Percentiles rank a stretch among this genome's conserved stretches.
phyloP scores from a whole-genome alignment of 192 early-diverging fungal species.

The Coemansia sp. region DNA sequence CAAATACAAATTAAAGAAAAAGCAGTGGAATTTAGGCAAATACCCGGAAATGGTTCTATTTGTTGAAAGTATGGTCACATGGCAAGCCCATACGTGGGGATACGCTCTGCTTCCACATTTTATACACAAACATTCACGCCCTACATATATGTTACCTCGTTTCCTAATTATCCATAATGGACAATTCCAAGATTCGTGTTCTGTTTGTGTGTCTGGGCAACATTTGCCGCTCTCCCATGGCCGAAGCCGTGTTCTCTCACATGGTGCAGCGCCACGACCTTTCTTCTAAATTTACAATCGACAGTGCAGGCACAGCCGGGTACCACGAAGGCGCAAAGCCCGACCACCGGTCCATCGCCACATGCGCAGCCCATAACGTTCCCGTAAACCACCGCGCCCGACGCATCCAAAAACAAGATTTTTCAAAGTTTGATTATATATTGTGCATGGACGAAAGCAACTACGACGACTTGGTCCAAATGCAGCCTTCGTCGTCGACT shows the following conservation, averaged over 20 bases:
- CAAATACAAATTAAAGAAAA: not conserved
- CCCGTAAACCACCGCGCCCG: conserved; percentile 73
- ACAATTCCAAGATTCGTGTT: conserved; percentile 27
- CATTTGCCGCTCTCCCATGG: conserved; percentile 91
- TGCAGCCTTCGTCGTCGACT: conserved; percentile 41
- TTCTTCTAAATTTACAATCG: conserved; percentile 62
- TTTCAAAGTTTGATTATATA: conserved; percentile 74
- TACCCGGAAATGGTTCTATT: no score
- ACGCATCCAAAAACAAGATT: conserved; percentile 64
- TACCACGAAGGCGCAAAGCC: conserved; percentile 75
- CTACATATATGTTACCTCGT: not conserved
- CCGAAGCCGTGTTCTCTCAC: conserved; percentile 86
- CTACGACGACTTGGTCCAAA: conserved; percentile 56
- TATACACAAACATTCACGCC: not conserved
- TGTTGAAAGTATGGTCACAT: not conserved
- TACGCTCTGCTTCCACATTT: not conserved
- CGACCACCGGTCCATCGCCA: conserved; percentile 64
- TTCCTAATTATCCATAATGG: not conserved
- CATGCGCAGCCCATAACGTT: conserved; percentile 69
- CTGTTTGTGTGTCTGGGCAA: conserved; percentile 73
- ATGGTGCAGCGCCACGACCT: conserved; percentile 61
- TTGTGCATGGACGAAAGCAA: conserved; percentile 91
- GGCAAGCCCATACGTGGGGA: not conserved
- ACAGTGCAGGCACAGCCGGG: conserved; percentile 81
- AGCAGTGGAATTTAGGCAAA: no score